Evolutionary conservation across 2,329 filamentous ascomycete species (phyloP), one percentile per base, ranked within the genome.

Genomic region (Trichoderma hamatum): DNA sequence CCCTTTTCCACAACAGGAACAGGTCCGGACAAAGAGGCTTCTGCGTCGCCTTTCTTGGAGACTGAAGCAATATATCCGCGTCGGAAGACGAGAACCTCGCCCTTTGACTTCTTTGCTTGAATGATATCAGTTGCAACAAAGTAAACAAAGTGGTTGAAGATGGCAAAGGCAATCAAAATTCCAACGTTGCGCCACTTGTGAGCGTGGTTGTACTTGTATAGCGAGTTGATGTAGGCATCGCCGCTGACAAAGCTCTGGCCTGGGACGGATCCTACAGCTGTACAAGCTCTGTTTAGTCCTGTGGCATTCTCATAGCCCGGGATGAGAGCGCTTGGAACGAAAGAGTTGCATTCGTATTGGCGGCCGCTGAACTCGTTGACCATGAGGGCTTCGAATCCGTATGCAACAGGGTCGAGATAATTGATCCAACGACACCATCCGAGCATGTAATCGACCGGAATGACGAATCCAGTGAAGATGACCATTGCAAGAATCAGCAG

Each of bases 391-490:
- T 92, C 89, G 74, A 91, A 92, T 0, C 83, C 88, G 72, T 92
- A 92, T 0, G 84, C 85, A 19, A 92, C 84, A 1, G 89, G 88
- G 66, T 91, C 85, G 55, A 91, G 78, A 71, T 89, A 90, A 70
- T 87, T 88, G 71, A 92, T 89, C 90, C 90, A 92, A 32, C 87
- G 81, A 58, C 86, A 86, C 89, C 89, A 92, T 0, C 84, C 86
- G 21, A 87, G 82, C 87, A 89, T 91, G 75, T 78, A 77, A 19
- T 77, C 73, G 2, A 74, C 72, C 0, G 78, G 77, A 19, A 84
- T 80, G 26, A 80, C 76, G 70, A 89, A 86, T 69, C 84, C 87
- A 3, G 87, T 87, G 73, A 78, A 80, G 51, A 79, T 73, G 46
- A 79, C 74, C 0, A 80, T 70, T 16, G 75, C 76, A 7, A 78